Base-by-base conservation (phyloP, 805 yeast genomes). In the Candida cerambycidarum region DNA sequence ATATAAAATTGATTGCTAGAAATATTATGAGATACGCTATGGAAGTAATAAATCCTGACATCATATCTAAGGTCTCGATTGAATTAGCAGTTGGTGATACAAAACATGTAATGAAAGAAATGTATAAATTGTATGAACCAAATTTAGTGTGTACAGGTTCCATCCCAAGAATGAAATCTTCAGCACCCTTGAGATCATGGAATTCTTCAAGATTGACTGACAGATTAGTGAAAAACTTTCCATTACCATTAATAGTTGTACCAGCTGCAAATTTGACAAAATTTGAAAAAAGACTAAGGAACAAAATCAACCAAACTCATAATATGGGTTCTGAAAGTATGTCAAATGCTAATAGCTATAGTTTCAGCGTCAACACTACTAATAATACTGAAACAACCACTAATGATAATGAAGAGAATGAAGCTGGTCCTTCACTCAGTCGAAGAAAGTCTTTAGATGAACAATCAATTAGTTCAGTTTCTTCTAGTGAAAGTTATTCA, bases 181-280 rank as follows among this genome's bases (percentile, higher is more conserved):
- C 75, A 32, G 80, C 80, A 1, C 81, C 84, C 2, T 65, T 79
- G 17, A 66, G 75, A 44, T 71, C 83, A 17, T 79, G 89, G 85
- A 64, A 64, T 31, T 76, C 85, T 4, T 75, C 82, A 23, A 77
- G 83, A 49, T 61, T 84, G 30, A 75, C 85, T 17, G 87, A 82
- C 55, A 64, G 86, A 38, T 65, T 83, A 35, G 84, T 83, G 21
- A 80, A 79, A 53, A 77, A 76, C 52, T 80, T 74, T 50, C 80
- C 82, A 3, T 72, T 82, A 12, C 89, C 90, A 0, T 76, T 80
- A n/a, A 71, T 83, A 17, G 75, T 83, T 38, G 83, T 79, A 0
- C 85, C 89, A 1, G 80, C 85, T 2, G 57, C 67, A 47, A 79
- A 80, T 43, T 71, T 79, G 79, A 66, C 67, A 33, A 48, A 60